phyloP scores from a whole-genome alignment of 1,284 basidiomycete genomes.

The Malassezia sp. region DNA sequence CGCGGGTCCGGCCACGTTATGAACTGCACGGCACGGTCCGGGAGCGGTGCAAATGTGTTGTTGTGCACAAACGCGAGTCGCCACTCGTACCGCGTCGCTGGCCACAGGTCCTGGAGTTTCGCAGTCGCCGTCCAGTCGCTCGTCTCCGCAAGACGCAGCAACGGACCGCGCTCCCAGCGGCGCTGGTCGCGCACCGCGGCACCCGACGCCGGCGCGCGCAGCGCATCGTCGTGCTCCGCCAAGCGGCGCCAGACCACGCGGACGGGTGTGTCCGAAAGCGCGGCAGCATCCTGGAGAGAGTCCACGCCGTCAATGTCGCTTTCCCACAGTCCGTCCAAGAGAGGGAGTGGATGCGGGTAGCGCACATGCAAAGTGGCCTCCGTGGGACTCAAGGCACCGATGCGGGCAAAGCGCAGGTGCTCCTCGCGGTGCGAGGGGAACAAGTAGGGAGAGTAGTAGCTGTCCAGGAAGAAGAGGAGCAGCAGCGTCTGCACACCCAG shows the following conservation, averaged over 20 bases:
- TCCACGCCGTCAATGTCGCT: slow-evolving; percentile 19
- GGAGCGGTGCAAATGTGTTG: slow-evolving; percentile 16
- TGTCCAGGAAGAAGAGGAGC: slow-evolving; percentile 36
- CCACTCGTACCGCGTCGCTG: slow-evolving; percentile 65
- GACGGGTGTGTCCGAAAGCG: slow-evolving; percentile 24
- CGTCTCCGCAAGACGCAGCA: slow-evolving; percentile 43
- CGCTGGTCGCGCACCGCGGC: slow-evolving; percentile 21
- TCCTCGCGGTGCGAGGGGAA: slow-evolving; percentile 43
- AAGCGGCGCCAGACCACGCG: slow-evolving; percentile 23
- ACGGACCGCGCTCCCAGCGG: slow-evolving; percentile 43
- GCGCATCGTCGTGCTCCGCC: slow-evolving; percentile 12
- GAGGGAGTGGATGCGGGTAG: slow-evolving; percentile 35
- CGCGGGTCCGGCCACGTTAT: slow-evolving; percentile 51
- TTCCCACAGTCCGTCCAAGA: slow-evolving; percentile 26
- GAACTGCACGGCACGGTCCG: slow-evolving; percentile 46
- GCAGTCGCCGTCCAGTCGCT: slow-evolving; percentile 60
- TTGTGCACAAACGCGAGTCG: slow-evolving; percentile 41
- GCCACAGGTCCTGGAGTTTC: slow-evolving; percentile 57
- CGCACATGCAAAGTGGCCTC: slow-evolving; percentile 37
- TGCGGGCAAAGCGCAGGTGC: slow-evolving; percentile 37
- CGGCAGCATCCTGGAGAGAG: slow-evolving; percentile 17
- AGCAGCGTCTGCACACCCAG: slow-evolving; percentile 29
- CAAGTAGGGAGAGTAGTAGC: slow-evolving; percentile 37
- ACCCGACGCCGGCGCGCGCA: slow-evolving; percentile 11
- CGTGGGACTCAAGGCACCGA: slow-evolving; percentile 33